These are phyloP conservation scores for Aspergillus quadrilineatus DNA, from an alignment of 2,329 filamentous ascomycete genomes.

Conservation along the genomic window DNA sequence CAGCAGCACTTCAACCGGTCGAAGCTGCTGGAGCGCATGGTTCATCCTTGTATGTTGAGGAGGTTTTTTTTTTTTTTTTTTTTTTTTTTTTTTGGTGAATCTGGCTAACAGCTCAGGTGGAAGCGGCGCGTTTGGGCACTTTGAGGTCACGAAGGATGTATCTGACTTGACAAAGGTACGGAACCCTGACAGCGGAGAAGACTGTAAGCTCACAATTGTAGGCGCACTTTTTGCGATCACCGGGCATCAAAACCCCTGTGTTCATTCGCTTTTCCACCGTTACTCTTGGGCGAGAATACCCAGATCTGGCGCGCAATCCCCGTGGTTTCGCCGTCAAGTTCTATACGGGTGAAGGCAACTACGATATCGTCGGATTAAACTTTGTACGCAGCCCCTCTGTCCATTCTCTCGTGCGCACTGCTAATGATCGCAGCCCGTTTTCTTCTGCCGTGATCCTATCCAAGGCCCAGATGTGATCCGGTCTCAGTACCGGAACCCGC, in stretches of 20 bases:
- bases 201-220: not conserved
- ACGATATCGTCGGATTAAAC: conserved; percentile 51
- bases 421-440: conserved; percentile 31
- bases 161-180: conserved; percentile 15
- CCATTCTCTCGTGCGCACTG: not conserved
- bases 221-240: not conserved
- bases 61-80: no score
- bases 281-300: conserved; percentile 42
- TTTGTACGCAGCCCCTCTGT: conserved; percentile 30
- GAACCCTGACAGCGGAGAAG: not conserved
- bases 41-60: conserved; percentile 24
- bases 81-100: not conserved
- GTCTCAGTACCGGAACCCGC: conserved; percentile 48
- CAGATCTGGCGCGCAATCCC: conserved; percentile 49
- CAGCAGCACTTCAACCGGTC: conserved; percentile 58
- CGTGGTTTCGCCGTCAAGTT: conserved; percentile 53
- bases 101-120: conserved; percentile 7
- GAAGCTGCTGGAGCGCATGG: conserved; percentile 50
- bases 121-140: conserved; percentile 29
- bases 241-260: conserved; percentile 38
- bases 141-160: conserved; percentile 26
- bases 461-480: conserved; percentile 51
- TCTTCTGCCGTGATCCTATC: conserved; percentile 52
- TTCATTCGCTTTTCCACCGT: conserved; percentile 50
- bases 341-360: conserved; percentile 51